Base-by-base conservation (phyloP, 805 yeast genomes). In the Candida incommunis region DNA sequence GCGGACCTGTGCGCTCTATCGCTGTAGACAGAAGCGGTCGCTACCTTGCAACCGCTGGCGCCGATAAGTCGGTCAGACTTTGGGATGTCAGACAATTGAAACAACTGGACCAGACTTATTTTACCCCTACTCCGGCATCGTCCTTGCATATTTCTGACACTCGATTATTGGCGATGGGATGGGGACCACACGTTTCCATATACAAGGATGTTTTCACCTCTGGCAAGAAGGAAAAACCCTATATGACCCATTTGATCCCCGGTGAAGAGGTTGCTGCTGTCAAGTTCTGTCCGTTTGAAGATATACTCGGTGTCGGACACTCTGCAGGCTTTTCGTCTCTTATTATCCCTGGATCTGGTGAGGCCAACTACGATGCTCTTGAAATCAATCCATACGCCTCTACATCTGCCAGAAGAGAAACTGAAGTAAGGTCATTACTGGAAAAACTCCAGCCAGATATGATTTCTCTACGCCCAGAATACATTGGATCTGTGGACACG, bases 341-440 rank as follows among this genome's bases (percentile, higher is more conserved):
- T 48, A 81, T 92, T 53, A 72, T 92, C 47, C 98, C 98, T 35
- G 98, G 98, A 22, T 70, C 96, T 37, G 98, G 98, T 69, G 98
- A 92, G 67, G 96, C 98, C 50, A 92, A 92, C 65, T 87, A 76
- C 62, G 98, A 92, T 68, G 87, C 97, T 2, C 64, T 87, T 61
- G 98, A 92, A 65, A 64, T 78, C 56, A 92, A 92, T 62, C 98
- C 98, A 50, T 86, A 73, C 62, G 97, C 94, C 58, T 76, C 95
- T 7, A 77, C 83, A 45, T 81, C 84, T 60, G 96, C 88, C 67
- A 80, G 97, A 70, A 95, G 90, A 64, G 90, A 90, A 66, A 72
- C 75, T 41, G 98, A 92, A 69, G 95, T 92, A 29, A 77, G 90
- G 58, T 65, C 81, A 1, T 71, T 92, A 61, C 65, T 92, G 59